Evolutionary conservation across 73 alveolate genomes (phyloP), one percentile per base, ranked within the genome.

Genomic region (Tetrahymena elliotti): DNA sequence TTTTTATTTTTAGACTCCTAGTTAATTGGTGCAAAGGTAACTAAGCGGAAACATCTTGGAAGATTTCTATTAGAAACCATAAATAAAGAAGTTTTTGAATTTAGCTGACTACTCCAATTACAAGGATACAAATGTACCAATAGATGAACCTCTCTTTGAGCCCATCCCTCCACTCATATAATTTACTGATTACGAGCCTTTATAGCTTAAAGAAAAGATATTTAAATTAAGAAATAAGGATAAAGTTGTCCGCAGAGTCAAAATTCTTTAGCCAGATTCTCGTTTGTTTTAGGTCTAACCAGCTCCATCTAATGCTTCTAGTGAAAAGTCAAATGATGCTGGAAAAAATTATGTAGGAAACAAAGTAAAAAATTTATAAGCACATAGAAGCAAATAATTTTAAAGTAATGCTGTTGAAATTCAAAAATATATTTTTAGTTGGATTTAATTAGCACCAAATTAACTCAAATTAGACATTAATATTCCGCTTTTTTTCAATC

Each of bases 111-210:
- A 96, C 97, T 98, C 99, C 93, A 96, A 96, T 40, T 98, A 99
- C 97, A 97, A 99, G 84, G 99, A 98, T 52, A 98, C 99, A 88
- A 97, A 98, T 27, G 99, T 99, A 83, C 97, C 99, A 54, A 99
- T 99, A 35, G 99, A 99, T 92, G 99, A 99, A 96, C 99, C 99
- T 16, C 97, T 99, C 36, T 99, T 99, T 96, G 98, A 98, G 93
- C 99, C 99, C 38, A 98, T 97, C 83, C 99, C 99, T 15, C 98
- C 99, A 35, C 99, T 97, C 95, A 99, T 99, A 84, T 97, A 98
- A 96, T 99, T 99, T 93, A 98, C 99, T 93, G 99, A 99, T 98
- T 99, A 99, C 92, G 99, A 98, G 97, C 97, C 97, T 94, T 95
- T 99, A 35, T 41, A 38, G 36, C 93, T 88, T 38, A 83, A 94